Percentiles rank a stretch among this genome's conserved stretches.
Evolutionary conservation across 2,329 filamentous ascomycete species (phyloP).

Genomic region (Xylaria sp.): DNA sequence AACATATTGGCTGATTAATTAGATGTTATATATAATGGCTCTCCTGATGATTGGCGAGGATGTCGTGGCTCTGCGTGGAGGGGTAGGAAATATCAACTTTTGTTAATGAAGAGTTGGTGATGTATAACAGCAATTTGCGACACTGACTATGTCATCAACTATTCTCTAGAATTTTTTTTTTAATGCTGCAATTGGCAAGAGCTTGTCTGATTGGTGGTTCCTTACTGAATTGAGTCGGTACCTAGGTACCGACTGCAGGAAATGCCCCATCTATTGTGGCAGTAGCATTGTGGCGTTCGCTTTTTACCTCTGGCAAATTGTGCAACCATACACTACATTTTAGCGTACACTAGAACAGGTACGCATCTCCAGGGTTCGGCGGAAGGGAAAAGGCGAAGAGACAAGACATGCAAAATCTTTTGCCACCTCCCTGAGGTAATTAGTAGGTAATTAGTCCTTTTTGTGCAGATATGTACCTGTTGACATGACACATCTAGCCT

Average conservation of each 20-base stretch:
- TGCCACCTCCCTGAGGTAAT: background rate
- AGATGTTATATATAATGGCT: background rate
- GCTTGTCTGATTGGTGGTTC: constrained; percentile 1
- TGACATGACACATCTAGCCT: background rate
- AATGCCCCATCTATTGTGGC: constrained; percentile 12
- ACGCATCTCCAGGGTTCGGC: background rate
- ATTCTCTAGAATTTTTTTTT: constrained; percentile 19
- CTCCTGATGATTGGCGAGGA: background rate
- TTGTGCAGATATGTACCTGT: background rate
- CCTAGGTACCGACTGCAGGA: background rate
- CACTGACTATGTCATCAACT: constrained; percentile 15
- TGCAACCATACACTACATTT: background rate
- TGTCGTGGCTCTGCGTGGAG: constrained; percentile 5
- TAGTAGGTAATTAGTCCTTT: background rate
- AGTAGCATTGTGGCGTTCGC: constrained; percentile 28
- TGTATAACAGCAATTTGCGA: constrained; percentile 8
- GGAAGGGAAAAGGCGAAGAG: background rate
- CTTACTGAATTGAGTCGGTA: no score
- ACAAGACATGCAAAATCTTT: background rate
- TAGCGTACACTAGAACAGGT: background rate
- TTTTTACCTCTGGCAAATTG: background rate
- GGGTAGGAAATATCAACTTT: background rate
- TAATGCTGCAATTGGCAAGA: background rate
- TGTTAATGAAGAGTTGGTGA: constrained; percentile 13
- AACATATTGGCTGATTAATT: constrained; percentile 41